Evolutionary conservation across 2,329 filamentous ascomycete species (phyloP).

Genomic region (Chrysoporthe cubensis): DNA sequence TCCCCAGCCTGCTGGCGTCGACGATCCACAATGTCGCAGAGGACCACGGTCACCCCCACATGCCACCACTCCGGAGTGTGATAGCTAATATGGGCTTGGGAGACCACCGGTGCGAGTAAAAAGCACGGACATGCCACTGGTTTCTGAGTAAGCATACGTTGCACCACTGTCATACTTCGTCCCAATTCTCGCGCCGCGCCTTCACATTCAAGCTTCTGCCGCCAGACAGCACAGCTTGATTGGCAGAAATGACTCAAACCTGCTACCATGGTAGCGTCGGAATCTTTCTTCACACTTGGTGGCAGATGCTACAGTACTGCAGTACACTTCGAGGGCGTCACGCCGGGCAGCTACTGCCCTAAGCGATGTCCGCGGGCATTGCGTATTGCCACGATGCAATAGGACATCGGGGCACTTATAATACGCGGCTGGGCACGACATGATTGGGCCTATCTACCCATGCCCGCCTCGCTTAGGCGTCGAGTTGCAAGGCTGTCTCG

Average conservation of each 20-base stretch:
- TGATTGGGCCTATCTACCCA: not conserved
- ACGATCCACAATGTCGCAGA: conserved; percentile 1
- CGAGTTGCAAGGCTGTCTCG: conserved; percentile 18
- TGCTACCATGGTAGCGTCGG: not conserved
- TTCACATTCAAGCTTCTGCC: not conserved
- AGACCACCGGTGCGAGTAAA: not conserved
- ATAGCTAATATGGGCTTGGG: not conserved
- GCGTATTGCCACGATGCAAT: not conserved
- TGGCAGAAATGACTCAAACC: conserved; percentile 7
- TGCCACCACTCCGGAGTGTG: not conserved
- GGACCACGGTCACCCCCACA: not conserved
- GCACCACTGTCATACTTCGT: not conserved
- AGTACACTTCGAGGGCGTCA: not conserved
- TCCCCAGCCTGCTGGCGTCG: not conserved
- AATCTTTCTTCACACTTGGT: not conserved
- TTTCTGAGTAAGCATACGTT: not conserved
- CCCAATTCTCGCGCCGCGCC: not conserved
- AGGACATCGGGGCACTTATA: not conserved
- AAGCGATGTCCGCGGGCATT: not conserved
- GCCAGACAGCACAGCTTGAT: not conserved
- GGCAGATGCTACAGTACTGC: conserved; percentile 8
- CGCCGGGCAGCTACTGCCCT: not conserved
- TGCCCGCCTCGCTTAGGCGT: conserved; percentile 4
- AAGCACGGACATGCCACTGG: not conserved
- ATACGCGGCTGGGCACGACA: not conserved